A percentile compares a stretch with the other conserved stretches of the same genome.
phyloP scores from a whole-genome alignment of 2,329 filamentous ascomycete genomes.

The Fusarium lyarnte region DNA sequence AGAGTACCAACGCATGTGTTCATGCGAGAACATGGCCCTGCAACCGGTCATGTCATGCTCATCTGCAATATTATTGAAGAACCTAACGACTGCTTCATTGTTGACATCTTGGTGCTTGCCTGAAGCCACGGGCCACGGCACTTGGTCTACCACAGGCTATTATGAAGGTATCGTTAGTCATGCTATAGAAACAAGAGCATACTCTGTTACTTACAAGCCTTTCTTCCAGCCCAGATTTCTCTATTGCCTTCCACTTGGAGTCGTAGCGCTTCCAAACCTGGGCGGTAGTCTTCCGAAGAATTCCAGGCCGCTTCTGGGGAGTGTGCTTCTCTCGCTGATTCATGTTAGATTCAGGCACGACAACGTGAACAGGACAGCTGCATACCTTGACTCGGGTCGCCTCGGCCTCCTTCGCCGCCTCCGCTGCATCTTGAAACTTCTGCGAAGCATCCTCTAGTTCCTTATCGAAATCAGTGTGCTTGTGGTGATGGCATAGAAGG shows the following conservation, averaged over 20 bases:
- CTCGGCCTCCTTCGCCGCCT: background rate
- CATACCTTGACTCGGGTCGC: background rate
- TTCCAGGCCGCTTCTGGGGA: background rate
- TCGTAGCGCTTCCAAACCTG: background rate
- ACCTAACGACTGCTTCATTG: background rate
- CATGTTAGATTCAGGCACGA: background rate
- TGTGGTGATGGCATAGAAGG: background rate
- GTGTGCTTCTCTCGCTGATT: background rate
- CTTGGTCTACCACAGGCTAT: background rate
- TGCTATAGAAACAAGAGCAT: background rate
- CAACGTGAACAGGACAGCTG: background rate
- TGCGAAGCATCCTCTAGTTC: background rate
- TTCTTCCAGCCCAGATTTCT: background rate
- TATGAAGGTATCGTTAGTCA: background rate
- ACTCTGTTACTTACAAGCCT: background rate
- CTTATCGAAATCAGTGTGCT: background rate
- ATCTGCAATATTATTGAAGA: background rate
- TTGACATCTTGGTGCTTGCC: background rate
- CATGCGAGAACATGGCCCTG: background rate
- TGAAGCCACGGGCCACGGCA: background rate
- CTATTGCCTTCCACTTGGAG: background rate
- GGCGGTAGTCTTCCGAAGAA: no score
- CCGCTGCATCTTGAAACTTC: background rate
- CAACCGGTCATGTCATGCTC: background rate
- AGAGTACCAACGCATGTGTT: background rate